Evolutionary conservation across 2,329 filamentous ascomycete species (phyloP), one percentile per base, ranked within the genome.

Genomic region (Stachybotrys chlorohalonatus): DNA sequence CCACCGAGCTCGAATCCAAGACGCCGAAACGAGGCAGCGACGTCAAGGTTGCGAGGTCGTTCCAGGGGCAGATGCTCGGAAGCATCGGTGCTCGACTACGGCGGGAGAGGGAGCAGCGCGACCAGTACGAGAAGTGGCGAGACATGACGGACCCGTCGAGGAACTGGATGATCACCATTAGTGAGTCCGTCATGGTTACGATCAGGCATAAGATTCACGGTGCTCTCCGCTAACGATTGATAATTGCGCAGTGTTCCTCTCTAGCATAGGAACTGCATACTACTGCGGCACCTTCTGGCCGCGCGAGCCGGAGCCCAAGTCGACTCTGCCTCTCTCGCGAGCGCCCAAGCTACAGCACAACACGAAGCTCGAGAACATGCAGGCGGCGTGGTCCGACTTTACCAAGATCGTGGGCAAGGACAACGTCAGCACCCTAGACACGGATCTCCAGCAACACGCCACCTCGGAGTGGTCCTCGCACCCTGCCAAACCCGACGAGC

Each of bases 301-400:
- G 36, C 77, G 73, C 52, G 75, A 78, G 16, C 66, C 73, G 30
- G 76, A 79, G 39, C 71, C 77, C 11, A 66, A 69, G 39, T 87
- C 84, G 60, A 87, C 85, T 11, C 70, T 83, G 3, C 82, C 84
- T 31, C 76, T 87, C 7, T 67, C 68, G 57, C 74, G 76, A 52
- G 73, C 76, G 11, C 72, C 63, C 31, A 66, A 77, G n/a, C 79
- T 80, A 9, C 71, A 70, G 61, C 81, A 86, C 69, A 81, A 85
- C 62, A 76, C 76, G 53, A 78, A 78, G 58, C 77, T 81, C 56
- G 75, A 81, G 61, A 85, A 87, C 64, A 78, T 88, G 63, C 81
- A 86, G 70, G 82, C 85, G 31, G 82, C 84, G 4, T 87, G 85
- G 85, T 73, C 81, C n/a, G 84, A 88, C 69, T 85, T 88, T 57